Evolutionary conservation across 2,329 filamentous ascomycete genomes (phyloP).

Genomic region (Hymenoscyphus albidus): DNA sequence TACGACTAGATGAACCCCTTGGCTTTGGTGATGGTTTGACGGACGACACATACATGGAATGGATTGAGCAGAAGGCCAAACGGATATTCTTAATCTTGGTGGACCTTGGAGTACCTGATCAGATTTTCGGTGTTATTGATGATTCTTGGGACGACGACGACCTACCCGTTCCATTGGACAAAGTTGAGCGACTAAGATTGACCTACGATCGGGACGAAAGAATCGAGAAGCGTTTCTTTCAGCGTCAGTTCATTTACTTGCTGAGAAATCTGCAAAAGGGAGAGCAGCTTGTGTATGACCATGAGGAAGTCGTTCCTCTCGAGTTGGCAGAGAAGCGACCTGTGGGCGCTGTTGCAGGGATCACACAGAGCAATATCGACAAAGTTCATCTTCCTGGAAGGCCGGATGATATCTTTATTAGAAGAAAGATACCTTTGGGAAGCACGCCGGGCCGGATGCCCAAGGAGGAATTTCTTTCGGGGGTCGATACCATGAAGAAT

Average conservation of each 20-base stretch:
- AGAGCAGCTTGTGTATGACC: constrained; percentile 59
- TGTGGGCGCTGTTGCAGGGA: constrained; percentile 39
- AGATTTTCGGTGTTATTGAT: constrained; percentile 72
- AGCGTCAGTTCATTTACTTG: constrained; percentile 68
- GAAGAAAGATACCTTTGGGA: constrained; percentile 55
- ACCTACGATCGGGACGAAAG: constrained; percentile 56
- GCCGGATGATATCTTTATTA: constrained; percentile 53
- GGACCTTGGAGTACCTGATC: constrained; percentile 66
- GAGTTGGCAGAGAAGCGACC: constrained; percentile 59
- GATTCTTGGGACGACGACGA: constrained; percentile 75
- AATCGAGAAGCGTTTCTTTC: constrained; percentile 65
- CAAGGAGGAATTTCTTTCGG: constrained; percentile 54
- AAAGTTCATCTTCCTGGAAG: constrained; percentile 60
- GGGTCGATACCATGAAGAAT: constrained; percentile 54
- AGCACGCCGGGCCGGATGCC: constrained; percentile 43
- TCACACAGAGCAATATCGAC: constrained; percentile 46
- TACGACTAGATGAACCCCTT: constrained; percentile 58
- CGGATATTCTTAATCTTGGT: constrained; percentile 68
- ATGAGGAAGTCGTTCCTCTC: constrained; percentile 66
- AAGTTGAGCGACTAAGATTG: constrained; percentile 60
- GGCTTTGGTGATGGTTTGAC: constrained; percentile 64
- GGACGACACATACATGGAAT: constrained; percentile 73
- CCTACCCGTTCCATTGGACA: constrained; percentile 63
- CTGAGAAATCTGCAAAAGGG: constrained; percentile 59
- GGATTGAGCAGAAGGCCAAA: constrained; percentile 67